Conservation (phyloP, 441 rosid species). For the Eutrema salsugineum region DNA sequence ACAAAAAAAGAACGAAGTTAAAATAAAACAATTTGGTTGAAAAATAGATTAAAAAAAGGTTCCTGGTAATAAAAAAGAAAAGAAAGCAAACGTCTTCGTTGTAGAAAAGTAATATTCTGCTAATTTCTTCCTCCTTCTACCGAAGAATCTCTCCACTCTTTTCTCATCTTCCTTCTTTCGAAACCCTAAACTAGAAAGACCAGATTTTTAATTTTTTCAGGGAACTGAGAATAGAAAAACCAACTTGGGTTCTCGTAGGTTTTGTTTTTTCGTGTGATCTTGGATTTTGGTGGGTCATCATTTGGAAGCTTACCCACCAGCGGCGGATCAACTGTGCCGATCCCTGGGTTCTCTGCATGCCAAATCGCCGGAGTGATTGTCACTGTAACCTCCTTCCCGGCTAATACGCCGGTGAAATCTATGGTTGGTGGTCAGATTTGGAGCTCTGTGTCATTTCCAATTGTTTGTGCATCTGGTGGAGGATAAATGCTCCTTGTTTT, state of each 20-base stretch:
- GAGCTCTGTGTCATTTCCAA: conserved; percentile 31
- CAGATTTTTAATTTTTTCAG: not conserved
- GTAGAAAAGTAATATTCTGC: conserved; percentile 28
- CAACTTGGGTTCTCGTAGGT: conserved; percentile 17
- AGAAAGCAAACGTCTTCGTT: conserved; percentile 20
- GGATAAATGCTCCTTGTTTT: conserved; percentile 72
- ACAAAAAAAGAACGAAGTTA: not conserved
- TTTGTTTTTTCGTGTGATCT: conserved; percentile 12
- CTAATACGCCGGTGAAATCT: conserved; percentile 32
- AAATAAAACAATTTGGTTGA: not conserved
- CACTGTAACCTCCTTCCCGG: not conserved
- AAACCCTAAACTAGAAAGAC: conserved; percentile 20
- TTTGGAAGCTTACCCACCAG: conserved; percentile 24
- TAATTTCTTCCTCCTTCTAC: conserved; percentile 27
- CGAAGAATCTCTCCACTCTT: conserved; percentile 30
- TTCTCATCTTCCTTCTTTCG: not conserved
- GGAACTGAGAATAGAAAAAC: not conserved
- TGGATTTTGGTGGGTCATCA: conserved; percentile 7
- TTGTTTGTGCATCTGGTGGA: conserved; percentile 40
- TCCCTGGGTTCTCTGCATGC: conserved; percentile 32
- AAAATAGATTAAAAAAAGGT: not conserved
- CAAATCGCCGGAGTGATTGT: not conserved
- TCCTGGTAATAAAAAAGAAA: not conserved
- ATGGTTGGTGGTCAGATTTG: conserved; percentile 44
- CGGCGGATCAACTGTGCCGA: conserved; percentile 11